phyloP scores from a whole-genome alignment of 129 eudicot genomes.

The Artemisia tridentata region DNA sequence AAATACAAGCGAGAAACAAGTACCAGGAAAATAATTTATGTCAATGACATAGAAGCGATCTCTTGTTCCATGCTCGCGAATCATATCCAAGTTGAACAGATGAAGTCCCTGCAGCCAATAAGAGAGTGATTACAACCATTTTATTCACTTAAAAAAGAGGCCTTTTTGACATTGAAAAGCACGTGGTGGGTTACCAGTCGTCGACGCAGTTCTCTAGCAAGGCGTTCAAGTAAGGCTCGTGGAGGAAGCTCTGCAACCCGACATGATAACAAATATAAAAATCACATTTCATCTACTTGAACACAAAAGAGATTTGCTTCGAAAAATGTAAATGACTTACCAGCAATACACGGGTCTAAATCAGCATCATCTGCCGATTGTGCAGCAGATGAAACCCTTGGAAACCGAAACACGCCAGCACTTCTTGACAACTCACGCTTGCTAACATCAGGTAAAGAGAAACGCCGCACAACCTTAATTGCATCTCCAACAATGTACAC shows the following conservation, averaged over 20 bases:
- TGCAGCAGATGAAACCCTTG: constrained; percentile 95
- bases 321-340: constrained; percentile 27
- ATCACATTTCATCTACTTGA: constrained; percentile 2
- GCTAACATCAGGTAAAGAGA: constrained; percentile 87
- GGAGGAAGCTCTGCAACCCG: constrained; percentile 89
- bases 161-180: no score
- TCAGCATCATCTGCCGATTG: constrained; percentile 99
- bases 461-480: constrained; percentile 86
- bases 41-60: constrained; percentile 86
- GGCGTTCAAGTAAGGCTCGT: constrained; percentile 80
- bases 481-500: constrained; percentile 94
- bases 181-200: constrained; percentile 52
- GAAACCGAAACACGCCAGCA: constrained; percentile 82
- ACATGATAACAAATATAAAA: not conserved
- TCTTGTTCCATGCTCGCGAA: constrained; percentile 84
- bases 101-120: constrained; percentile 70
- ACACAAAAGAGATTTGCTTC: not conserved
- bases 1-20: not conserved
- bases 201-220: constrained; percentile 83
- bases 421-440: constrained; percentile 66
- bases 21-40: constrained; percentile 97
- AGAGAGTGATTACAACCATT: not conserved
- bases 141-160: not conserved
- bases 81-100: constrained; percentile 88
- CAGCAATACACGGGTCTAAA: constrained; percentile 83